phyloP scores from a whole-genome alignment of 148 eudicot genomes.

The Spergularia marina region DNA sequence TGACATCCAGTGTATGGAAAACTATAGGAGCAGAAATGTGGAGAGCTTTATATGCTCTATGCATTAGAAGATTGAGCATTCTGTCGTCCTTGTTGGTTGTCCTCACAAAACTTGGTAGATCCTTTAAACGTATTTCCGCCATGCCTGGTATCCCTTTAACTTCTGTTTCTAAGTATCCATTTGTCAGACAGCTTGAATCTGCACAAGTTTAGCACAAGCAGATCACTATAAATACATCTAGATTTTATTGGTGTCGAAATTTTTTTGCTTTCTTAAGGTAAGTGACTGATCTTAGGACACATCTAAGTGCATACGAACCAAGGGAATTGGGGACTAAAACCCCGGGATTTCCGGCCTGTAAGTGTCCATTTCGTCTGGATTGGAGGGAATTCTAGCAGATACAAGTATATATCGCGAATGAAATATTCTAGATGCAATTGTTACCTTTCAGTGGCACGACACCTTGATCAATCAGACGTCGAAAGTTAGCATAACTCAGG shows the following conservation, averaged over 20 bases:
- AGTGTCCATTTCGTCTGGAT: too few species aligned
- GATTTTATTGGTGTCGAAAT: too few species aligned
- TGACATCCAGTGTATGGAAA: slow-evolving; percentile 36
- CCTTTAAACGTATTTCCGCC: slow-evolving; percentile 31
- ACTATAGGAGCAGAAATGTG: slow-evolving; percentile 27
- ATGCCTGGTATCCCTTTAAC: slow-evolving; percentile 41
- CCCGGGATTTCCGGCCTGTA: too few species aligned
- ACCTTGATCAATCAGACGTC: slow-evolving; percentile 17
- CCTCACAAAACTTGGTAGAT: slow-evolving; percentile 43
- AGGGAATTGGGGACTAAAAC: too few species aligned
- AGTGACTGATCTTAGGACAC: too few species aligned
- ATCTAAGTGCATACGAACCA: too few species aligned
- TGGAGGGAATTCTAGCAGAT: too few species aligned
- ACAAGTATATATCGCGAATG: too few species aligned
- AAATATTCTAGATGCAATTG: background rate
- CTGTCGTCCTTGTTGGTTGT: slow-evolving; percentile 38
- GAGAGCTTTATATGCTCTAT: background rate
- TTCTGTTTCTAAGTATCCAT: slow-evolving; percentile 34
- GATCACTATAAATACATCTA: too few species aligned
- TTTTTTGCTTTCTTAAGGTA: too few species aligned
- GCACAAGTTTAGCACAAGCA: background rate
- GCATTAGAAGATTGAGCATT: slow-evolving; percentile 21
- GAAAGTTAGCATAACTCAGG: slow-evolving; percentile 28
- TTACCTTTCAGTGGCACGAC: slow-evolving; percentile 35
- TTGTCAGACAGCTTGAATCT: slow-evolving; percentile 40